phyloP scores from a whole-genome alignment of 2,329 filamentous ascomycete genomes.

The Sarocladium strictum region DNA sequence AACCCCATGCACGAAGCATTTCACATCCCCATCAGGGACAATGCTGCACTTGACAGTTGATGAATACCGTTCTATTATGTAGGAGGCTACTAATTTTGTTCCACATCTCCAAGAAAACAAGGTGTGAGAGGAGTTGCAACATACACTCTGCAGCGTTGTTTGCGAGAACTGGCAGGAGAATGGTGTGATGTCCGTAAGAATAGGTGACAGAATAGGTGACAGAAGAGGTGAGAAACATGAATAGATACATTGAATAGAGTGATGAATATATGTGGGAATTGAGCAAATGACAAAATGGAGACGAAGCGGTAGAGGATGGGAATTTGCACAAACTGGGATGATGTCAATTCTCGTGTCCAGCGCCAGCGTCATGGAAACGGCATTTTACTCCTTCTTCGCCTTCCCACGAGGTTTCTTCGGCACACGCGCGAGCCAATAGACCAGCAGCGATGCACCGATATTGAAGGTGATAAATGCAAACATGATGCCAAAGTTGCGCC shows the following conservation, averaged over 20 bases:
- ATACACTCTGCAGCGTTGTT: no score
- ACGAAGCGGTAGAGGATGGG: no score
- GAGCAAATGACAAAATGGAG: no score
- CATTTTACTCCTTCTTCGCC: constrained; percentile 20
- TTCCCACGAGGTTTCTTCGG: constrained; percentile 32
- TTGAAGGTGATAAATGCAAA: constrained; percentile 57
- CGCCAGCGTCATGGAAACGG: not conserved
- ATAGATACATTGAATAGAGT: not conserved
- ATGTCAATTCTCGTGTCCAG: not conserved
- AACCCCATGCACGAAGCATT: no score
- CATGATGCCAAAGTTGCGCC: constrained; percentile 63
- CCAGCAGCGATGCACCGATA: constrained; percentile 43
- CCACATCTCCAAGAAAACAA: no score
- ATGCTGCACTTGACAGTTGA: not conserved
- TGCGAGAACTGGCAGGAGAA: no score
- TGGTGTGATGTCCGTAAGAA: no score
- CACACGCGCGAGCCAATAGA: constrained; percentile 51
- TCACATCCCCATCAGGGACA: no score
- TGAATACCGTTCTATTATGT: not conserved
- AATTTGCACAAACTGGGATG: not conserved
- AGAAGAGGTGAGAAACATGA: no score
- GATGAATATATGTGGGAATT: no score
- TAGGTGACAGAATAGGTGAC: no score
- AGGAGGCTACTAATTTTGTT: not conserved
- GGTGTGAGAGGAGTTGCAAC: no score